Evolutionary conservation across 768 basidiomycete species (phyloP), one percentile per base, ranked within the genome.

Genomic region (Podaxis sp.): DNA sequence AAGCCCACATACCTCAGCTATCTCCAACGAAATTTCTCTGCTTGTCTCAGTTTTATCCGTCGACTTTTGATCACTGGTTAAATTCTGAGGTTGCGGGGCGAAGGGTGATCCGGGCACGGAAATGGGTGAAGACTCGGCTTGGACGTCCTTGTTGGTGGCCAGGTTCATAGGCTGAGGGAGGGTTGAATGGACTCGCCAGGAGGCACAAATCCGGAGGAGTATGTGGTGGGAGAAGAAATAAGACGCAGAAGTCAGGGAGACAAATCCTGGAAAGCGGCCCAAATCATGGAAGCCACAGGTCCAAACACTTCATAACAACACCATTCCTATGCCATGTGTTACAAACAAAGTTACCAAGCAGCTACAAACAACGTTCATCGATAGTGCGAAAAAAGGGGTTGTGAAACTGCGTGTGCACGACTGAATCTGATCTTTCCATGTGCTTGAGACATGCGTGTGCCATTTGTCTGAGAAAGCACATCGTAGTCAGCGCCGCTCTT

Each of bases 291-390:
- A 72, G 72, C 72, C 65, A 72, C 72, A 70, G 51, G 56, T 57
- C 71, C 74, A 76, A 73, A 67, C 59, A 55, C 42, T 40, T 54
- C 56, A 68, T 69, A 76, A 77, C 72, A 77, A 68, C 50, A 47
- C 70, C 74, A 77, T 68, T 72, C 76, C 74, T 66, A 75, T 64
- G 74, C 72, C 76, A 75, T 76, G 68, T 57, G 62, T 68, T 74
- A 63, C 72, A 79, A 79, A 73, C 71, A 77, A 68, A 47, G 47
- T 37, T 18, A 3, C 25, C 53, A 69, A 64, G 61, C 59, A 68
- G 63, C 63, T 9, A 55, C 63, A 57, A 57, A 57, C 7, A 44
- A 44, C 6, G 1, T 14, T 18, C 42, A 44, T 44, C 42, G 42
- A 44, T 44, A 44, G 18, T n/a, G 42, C 7, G 42, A 32, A 42